These are phyloP conservation scores for Plasmodium ovale DNA, from an alignment of 169 alveolate genomes.

Conservation along the genomic window DNA sequence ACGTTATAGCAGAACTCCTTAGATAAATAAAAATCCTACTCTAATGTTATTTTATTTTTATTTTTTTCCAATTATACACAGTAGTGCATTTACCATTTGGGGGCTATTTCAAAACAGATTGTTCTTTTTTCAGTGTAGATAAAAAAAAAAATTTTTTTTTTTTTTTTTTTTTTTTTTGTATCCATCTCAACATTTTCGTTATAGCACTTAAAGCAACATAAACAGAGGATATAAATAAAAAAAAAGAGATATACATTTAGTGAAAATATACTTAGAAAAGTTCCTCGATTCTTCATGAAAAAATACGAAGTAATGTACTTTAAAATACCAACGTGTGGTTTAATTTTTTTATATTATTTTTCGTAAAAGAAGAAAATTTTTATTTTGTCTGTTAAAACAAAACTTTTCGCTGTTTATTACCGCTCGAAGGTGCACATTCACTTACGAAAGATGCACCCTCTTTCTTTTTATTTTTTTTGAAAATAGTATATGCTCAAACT, in stretches of 20 bases:
- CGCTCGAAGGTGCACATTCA: neutral
- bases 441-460: neutral
- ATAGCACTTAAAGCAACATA: neutral
- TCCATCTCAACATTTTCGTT: neutral
- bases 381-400: neutral
- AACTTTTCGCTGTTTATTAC: neutral
- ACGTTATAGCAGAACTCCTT: neutral
- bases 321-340: neutral
- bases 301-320: neutral
- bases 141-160: too few relatives aligned
- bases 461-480: conserved; percentile 7
- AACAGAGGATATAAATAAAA: neutral
- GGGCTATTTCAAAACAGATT: neutral
- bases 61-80: neutral
- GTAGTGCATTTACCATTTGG: neutral
- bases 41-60: neutral
- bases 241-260: conserved; percentile 7
- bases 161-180: too few relatives aligned
- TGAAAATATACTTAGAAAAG: neutral
- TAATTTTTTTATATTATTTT: neutral
- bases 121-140: neutral
- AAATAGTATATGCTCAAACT: neutral
- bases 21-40: neutral
- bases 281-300: neutral
- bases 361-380: conserved; percentile 6